Evolutionary conservation across 1,284 basidiomycete genomes (phyloP).

Genomic region (Boletus mariae): DNA sequence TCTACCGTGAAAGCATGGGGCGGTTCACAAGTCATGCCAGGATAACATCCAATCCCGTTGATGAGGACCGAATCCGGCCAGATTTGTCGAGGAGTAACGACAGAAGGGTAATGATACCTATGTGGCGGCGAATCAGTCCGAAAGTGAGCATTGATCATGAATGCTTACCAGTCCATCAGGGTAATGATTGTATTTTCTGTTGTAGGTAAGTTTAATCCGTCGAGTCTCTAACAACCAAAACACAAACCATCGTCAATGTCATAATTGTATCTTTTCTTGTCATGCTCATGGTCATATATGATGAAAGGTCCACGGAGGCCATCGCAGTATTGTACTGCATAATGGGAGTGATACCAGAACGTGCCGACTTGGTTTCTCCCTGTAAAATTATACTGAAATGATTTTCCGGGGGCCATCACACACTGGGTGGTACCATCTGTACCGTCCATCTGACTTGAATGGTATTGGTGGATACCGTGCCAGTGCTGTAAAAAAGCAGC

Average conservation of each 20-base stretch:
- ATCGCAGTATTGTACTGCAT: conserved; percentile 37
- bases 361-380: conserved; percentile 34
- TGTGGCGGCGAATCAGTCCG: not conserved
- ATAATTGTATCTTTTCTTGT: conserved; percentile 35
- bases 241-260: conserved; percentile 36
- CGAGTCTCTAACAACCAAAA: not conserved
- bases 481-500: conserved; percentile 26
- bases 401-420: conserved; percentile 35
- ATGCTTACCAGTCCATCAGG: conserved; percentile 19
- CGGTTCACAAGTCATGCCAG: conserved; percentile 28
- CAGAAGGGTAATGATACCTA: conserved; percentile 33
- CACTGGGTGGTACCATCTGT: conserved; percentile 38
- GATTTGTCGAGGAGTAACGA: conserved; percentile 10
- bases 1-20: conserved; percentile 26
- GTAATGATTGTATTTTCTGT: conserved; percentile 14
- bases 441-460: conserved; percentile 22
- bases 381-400: conserved; percentile 38
- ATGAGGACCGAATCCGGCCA: conserved; percentile 41
- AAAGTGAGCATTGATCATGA: not conserved
- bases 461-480: conserved; percentile 30
- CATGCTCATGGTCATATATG: conserved; percentile 44
- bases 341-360: conserved; percentile 36
- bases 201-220: conserved; percentile 1
- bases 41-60: conserved; percentile 45
- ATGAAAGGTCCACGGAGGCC: conserved; percentile 32